Evolutionary conservation across 805 yeast species (phyloP).

Genomic region (Nakazawaea molendinolei): DNA sequence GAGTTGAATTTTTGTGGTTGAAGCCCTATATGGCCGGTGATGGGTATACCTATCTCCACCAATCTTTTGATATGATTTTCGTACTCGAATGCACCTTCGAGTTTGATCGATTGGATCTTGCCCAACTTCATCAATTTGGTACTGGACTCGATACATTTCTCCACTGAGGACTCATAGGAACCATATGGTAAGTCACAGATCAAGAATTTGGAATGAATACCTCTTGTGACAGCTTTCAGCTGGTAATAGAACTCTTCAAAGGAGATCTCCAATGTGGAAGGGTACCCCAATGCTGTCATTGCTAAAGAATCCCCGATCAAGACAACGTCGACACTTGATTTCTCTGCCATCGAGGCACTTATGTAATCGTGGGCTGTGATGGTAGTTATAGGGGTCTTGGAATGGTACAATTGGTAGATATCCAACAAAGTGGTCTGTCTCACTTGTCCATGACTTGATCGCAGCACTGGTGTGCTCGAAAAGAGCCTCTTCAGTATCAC

Average conservation of each 20-base stretch:
- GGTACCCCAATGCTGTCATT: slow-evolving; percentile 83
- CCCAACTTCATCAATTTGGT: slow-evolving; percentile 49
- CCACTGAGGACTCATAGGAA: slow-evolving; percentile 57
- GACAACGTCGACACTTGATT: slow-evolving; percentile 61
- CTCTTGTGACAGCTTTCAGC: slow-evolving; percentile 70
- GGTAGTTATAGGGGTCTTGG: slow-evolving; percentile 20
- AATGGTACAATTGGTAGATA: slow-evolving; percentile 16
- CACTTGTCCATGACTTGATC: slow-evolving; percentile 6
- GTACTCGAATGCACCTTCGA: slow-evolving; percentile 73
- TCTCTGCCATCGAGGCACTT: slow-evolving; percentile 61
- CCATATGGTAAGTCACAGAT: slow-evolving; percentile 92
- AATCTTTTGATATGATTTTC: slow-evolving; percentile 49
- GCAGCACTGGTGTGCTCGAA: neutral
- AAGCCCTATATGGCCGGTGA: slow-evolving; percentile 86
- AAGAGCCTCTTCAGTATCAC: slow-evolving; percentile 1
- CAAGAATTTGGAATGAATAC: slow-evolving; percentile 55
- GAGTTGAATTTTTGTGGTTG: slow-evolving; percentile 83
- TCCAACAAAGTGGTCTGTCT: slow-evolving; percentile 20
- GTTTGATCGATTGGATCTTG: slow-evolving; percentile 64
- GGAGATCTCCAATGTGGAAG: slow-evolving; percentile 65
- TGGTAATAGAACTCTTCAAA: slow-evolving; percentile 78
- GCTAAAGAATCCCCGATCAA: slow-evolving; percentile 91
- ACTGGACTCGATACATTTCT: slow-evolving; percentile 58
- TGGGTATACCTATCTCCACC: slow-evolving; percentile 72
- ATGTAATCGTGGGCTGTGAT: slow-evolving; percentile 89